Conservation (phyloP, 2,329 filamentous ascomycete species). For the Aureobasidium sp. region DNA sequence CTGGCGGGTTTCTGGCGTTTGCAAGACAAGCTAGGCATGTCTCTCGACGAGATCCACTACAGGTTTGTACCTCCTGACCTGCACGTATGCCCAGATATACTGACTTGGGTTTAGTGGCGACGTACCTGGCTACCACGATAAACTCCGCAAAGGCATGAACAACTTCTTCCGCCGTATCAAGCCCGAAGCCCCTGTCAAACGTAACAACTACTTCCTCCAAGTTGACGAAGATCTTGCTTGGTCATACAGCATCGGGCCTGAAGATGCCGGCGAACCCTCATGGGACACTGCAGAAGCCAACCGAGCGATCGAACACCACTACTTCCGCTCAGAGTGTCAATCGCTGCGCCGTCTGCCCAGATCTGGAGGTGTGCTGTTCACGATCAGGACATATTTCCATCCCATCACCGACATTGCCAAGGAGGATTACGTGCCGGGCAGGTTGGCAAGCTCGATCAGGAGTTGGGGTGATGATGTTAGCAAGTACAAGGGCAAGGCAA, state of each 20-base stretch:
- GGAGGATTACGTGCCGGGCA: slow-evolving; percentile 70
- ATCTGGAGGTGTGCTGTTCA: slow-evolving; percentile 55
- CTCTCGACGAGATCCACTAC: slow-evolving; percentile 70
- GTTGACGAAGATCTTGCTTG: slow-evolving; percentile 72
- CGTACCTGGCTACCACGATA: slow-evolving; percentile 65
- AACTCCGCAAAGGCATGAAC: slow-evolving; percentile 70
- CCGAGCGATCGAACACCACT: slow-evolving; percentile 64
- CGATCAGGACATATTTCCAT: slow-evolving; percentile 73
- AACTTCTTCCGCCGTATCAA: slow-evolving; percentile 70
- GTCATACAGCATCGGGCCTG: slow-evolving; percentile 67
- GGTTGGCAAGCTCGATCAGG: slow-evolving; percentile 68
- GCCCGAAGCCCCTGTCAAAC: slow-evolving; percentile 58
- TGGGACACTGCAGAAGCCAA: slow-evolving; percentile 75
- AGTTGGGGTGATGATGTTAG: slow-evolving; percentile 77
- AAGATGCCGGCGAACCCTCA: slow-evolving; percentile 56
- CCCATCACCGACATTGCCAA: slow-evolving; percentile 60
- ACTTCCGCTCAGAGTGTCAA: slow-evolving; percentile 71
- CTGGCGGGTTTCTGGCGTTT: slow-evolving; percentile 79
- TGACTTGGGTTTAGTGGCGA: slow-evolving; percentile 47
- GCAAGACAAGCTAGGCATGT: slow-evolving; percentile 74
- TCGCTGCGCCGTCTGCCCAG: slow-evolving; percentile 46
- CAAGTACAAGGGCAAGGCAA: slow-evolving; percentile 69
- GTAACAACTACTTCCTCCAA: slow-evolving; percentile 85
- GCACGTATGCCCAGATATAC: neutral
- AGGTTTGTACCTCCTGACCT: neutral